Conservation (phyloP, 768 basidiomycete species). For the Nevesoporus exiguus region DNA sequence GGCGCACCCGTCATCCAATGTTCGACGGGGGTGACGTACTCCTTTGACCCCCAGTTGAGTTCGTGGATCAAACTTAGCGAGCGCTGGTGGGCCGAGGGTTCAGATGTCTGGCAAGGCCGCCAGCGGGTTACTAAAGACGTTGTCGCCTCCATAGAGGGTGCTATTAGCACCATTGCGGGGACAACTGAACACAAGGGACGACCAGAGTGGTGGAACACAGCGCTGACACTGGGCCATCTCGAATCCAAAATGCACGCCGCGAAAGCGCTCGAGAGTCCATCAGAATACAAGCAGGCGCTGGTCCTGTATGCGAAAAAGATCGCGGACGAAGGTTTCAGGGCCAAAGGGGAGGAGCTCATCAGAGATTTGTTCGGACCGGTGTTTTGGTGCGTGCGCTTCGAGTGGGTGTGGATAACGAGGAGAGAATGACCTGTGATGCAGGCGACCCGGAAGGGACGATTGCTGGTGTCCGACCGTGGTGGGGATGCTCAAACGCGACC, state of each 20-base stretch:
- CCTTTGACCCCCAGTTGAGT: constrained; percentile 66
- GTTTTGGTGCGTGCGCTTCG: constrained; percentile 63
- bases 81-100: constrained; percentile 82
- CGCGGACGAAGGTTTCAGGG: constrained; percentile 85
- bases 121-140: constrained; percentile 54
- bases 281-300: constrained; percentile 79
- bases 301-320: constrained; percentile 77
- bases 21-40: constrained; percentile 73
- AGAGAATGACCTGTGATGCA: constrained; percentile 22
- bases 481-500: constrained; percentile 76
- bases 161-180: constrained; percentile 44
- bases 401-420: not conserved
- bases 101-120: constrained; percentile 78
- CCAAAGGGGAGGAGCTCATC: constrained; percentile 87
- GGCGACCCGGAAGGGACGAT: constrained; percentile 64
- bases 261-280: constrained; percentile 70
- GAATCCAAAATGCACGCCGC: constrained; percentile 81
- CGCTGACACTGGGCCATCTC: constrained; percentile 83
- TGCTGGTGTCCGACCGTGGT: constrained; percentile 65
- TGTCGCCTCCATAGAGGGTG: constrained; percentile 50
- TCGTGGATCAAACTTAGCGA: constrained; percentile 77
- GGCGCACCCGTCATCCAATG: constrained; percentile 76
- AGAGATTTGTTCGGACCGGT: constrained; percentile 88
- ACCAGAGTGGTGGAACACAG: constrained; percentile 79
- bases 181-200: constrained; percentile 42